Conservation (phyloP, 306 rosid genomes). For the Corylus avellana region DNA sequence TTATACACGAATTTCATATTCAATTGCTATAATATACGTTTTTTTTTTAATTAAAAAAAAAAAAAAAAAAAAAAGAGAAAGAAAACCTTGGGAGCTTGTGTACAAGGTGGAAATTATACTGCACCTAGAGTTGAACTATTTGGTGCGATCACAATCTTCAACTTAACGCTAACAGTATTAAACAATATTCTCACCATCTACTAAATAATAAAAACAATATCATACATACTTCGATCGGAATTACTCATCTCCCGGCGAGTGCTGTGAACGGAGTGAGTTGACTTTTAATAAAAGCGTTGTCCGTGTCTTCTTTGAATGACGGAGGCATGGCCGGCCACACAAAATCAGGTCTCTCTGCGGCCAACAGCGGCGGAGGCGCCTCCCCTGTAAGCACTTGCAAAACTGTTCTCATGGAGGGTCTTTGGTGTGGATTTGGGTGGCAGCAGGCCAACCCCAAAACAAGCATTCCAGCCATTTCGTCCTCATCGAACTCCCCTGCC, state of each 20-base stretch:
- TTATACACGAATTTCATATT: too few relatives aligned
- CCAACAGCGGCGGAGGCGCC: conserved; percentile 46
- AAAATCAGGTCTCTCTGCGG: conserved; percentile 59
- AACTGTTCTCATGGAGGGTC: conserved; percentile 68
- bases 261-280: conserved; percentile 37
- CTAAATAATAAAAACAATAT: too few relatives aligned
- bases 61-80: too few relatives aligned
- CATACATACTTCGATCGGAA: too few relatives aligned
- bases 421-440: conserved; percentile 70
- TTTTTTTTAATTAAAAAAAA: too few relatives aligned
- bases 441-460: conserved; percentile 74
- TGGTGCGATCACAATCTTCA: too few relatives aligned
- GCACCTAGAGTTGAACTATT: too few relatives aligned
- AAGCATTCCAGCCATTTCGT: conserved; percentile 37
- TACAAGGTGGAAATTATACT: too few relatives aligned
- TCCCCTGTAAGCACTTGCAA: conserved; percentile 62
- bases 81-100: too few relatives aligned
- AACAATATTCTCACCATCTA: too few relatives aligned
- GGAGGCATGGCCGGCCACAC: conserved; percentile 75
- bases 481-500: conserved; percentile 19
- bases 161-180: too few relatives aligned
- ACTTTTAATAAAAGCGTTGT: conserved; percentile 12
- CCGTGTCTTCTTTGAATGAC: conserved; percentile 36
- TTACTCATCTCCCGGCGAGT: conserved; percentile 47
- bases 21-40: too few relatives aligned